Conservation (phyloP, 257 asterid species). For the Lantana camara region DNA sequence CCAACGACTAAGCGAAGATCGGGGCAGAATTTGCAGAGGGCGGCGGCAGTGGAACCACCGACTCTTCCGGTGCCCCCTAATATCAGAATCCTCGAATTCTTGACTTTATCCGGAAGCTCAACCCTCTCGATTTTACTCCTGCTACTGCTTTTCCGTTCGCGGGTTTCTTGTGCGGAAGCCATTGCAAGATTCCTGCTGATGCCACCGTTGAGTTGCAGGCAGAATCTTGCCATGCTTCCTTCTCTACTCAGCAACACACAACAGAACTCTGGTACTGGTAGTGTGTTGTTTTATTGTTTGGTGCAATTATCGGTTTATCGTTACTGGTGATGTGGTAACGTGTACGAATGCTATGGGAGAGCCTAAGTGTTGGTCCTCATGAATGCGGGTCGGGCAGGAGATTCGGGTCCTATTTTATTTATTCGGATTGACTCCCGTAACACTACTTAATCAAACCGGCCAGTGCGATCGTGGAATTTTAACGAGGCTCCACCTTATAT, state of each 20-base stretch:
- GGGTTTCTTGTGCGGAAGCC: constrained; percentile 36
- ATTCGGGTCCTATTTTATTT: too few species aligned
- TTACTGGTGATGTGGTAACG: constrained; percentile 31
- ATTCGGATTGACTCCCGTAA: too few species aligned
- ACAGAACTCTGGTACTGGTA: too few species aligned
- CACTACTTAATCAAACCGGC: too few species aligned
- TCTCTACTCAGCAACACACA: not conserved
- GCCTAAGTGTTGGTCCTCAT: too few species aligned
- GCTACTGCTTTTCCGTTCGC: constrained; percentile 24
- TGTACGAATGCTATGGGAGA: not conserved
- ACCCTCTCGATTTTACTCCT: constrained; percentile 34
- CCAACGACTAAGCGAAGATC: constrained; percentile 61
- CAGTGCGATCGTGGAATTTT: too few species aligned
- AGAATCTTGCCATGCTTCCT: constrained; percentile 49
- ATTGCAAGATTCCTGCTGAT: constrained; percentile 30
- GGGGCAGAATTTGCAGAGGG: constrained; percentile 79
- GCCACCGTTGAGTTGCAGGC: constrained; percentile 47
- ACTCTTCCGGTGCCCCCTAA: constrained; percentile 99
- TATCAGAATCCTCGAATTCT: constrained; percentile 63
- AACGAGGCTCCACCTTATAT: too few species aligned
- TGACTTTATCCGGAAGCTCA: constrained; percentile 51
- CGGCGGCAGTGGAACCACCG: constrained; percentile 89
- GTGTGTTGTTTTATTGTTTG: too few species aligned
- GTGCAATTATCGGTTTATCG: constrained; percentile 30
- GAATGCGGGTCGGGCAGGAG: too few species aligned